Percentiles rank a stretch among this genome's conserved stretches.
phyloP scores from a whole-genome alignment of 371 early-diverging fungal species.

The Mortierella sp. region DNA sequence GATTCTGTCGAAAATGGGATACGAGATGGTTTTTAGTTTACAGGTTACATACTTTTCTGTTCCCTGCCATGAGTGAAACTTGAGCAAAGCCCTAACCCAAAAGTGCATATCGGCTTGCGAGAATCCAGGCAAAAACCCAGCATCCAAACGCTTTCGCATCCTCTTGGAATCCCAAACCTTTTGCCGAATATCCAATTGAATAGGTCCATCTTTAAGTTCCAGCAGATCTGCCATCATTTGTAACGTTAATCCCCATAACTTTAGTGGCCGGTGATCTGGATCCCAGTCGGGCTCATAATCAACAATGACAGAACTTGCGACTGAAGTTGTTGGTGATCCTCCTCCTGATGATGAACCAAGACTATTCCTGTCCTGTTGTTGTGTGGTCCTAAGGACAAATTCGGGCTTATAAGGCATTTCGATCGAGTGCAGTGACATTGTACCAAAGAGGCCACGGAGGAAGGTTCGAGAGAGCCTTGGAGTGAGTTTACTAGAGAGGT shows the following conservation, averaged over 20 bases:
- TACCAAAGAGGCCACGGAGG: constrained; percentile 45
- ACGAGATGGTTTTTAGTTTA: neutral
- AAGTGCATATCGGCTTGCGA: constrained; percentile 51
- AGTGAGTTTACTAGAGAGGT: constrained; percentile 57
- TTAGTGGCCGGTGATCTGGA: constrained; percentile 48
- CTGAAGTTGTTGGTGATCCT: neutral
- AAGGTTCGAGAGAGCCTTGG: constrained; percentile 54
- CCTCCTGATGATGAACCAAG: constrained; percentile 25
- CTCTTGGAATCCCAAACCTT: constrained; percentile 54
- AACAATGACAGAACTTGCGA: constrained; percentile 46
- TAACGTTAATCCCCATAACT: constrained; percentile 78
- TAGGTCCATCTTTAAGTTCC: constrained; percentile 56
- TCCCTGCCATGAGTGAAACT: constrained; percentile 55
- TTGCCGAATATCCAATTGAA: constrained; percentile 50
- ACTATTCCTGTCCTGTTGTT: constrained; percentile 5
- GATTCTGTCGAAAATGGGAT: neutral
- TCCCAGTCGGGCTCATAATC: constrained; percentile 60
- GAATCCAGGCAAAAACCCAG: constrained; percentile 45
- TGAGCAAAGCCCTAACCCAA: constrained; percentile 53
- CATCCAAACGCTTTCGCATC: constrained; percentile 49
- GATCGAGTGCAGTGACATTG: constrained; percentile 49
- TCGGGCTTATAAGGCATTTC: constrained; percentile 55
- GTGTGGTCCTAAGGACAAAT: constrained; percentile 32
- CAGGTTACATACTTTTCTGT: constrained; percentile 54
- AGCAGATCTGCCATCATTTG: constrained; percentile 75